Base-by-base conservation (phyloP, 768 basidiomycete genomes). In the Lactifluus echinatus region DNA sequence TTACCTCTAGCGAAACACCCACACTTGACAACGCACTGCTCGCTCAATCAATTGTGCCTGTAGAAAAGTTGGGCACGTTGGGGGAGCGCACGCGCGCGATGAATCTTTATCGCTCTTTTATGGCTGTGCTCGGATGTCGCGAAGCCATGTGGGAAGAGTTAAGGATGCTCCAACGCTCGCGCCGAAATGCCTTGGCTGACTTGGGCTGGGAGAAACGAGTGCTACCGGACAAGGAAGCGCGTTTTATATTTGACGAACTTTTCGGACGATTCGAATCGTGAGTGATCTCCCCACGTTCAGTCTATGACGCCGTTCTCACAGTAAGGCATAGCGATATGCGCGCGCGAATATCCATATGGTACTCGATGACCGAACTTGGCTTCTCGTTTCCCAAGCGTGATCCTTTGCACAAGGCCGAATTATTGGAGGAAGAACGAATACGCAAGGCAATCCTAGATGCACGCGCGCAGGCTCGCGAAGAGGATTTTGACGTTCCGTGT, bases 101-200 rank as follows among this genome's bases (percentile, higher is more conserved):
- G 82, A 85, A 87, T 55, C 75, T 87, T 3, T 81, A 84, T 63
- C 74, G 76, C 59, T 78, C 80, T n/a, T 85, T 79, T 59, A 78
- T 81, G 62, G 68, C 70, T 19, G 80, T 87, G 8, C 66, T 85
- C 12, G 83, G 82, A 12, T 84, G 82, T 62, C 79, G 83, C 67
- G 85, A 87, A 65, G 79, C 83, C 28, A 85, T 87, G 83, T 87
- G 85, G 84, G 85, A 86, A 59, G 84, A 85, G 53, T 73, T 87
- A 48, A 77, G 78, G 61, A 79, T 83, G 59, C 76, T 79, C 59
- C 74, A 84, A 68, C 73, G 80, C 50, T 84, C 84, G 63, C 72
- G 76, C 53, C 76, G 74, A 45, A 73, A 75, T 6, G 77, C 81
- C 56, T 69, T 87, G 26, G 67, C 71, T 53, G 76, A 75, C 15